Conservation (phyloP, 192 early-diverging fungal species). For the Podila horticola region DNA sequence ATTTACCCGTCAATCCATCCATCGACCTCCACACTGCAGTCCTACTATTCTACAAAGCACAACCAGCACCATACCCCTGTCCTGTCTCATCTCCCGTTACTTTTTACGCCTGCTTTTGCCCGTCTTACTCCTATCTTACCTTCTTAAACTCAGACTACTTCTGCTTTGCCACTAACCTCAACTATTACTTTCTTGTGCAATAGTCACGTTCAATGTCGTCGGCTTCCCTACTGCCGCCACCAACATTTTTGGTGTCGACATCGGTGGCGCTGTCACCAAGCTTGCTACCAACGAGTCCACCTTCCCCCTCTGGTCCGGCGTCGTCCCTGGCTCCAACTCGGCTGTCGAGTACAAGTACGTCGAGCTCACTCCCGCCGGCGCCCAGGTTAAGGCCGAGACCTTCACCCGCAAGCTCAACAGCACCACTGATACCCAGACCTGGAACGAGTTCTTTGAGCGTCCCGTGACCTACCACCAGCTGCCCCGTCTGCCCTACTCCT, state of each 20-base stretch:
- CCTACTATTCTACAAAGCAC: no score
- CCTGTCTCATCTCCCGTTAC: not conserved
- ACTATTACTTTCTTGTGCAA: not conserved
- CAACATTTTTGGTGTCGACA: conserved; percentile 26
- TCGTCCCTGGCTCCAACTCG: conserved; percentile 28
- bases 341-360: conserved; percentile 40
- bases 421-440: conserved; percentile 42
- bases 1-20: no score
- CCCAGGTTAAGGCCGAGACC: conserved; percentile 37
- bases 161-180: not conserved
- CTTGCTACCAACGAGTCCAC: conserved; percentile 19
- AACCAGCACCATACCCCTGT: not conserved
- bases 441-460: conserved; percentile 62
- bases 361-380: conserved; percentile 28
- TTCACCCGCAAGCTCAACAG: conserved; percentile 41
- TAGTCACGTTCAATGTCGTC: conserved; percentile 45
- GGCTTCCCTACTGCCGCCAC: conserved; percentile 21
- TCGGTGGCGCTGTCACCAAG: conserved; percentile 26
- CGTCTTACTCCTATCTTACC: not conserved
- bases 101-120: no score
- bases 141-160: not conserved
- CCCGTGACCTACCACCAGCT: conserved; percentile 47
- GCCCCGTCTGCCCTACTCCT: conserved; percentile 56
- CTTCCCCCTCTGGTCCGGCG: conserved; percentile 29
- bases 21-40: no score